Evolutionary conservation across 2,329 filamentous ascomycete species (phyloP).

Genomic region (Fusarium sublunatum): DNA sequence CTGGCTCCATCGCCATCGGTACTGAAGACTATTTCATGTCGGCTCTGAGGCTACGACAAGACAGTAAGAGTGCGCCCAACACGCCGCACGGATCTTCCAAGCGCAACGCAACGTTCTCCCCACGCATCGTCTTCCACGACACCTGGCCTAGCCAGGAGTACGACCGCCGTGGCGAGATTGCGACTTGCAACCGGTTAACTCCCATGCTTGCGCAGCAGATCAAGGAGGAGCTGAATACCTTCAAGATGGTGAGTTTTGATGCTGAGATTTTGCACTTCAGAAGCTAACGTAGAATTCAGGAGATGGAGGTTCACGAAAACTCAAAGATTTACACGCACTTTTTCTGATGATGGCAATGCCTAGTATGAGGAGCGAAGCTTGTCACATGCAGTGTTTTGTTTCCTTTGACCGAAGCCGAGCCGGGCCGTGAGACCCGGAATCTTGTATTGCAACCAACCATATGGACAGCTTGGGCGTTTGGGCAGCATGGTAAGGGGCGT

Average conservation of each 20-base stretch:
- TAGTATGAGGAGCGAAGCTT: conserved; percentile 42
- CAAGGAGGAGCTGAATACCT: conserved; percentile 98
- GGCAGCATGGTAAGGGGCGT: conserved; percentile 71
- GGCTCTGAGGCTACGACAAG: conserved; percentile 76
- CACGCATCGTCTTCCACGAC: conserved; percentile 92
- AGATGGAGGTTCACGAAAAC: conserved; percentile 99
- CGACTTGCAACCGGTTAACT: conserved; percentile 96
- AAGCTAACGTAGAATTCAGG: conserved; percentile 68
- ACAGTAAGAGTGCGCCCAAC: conserved; percentile 82
- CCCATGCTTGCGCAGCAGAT: conserved; percentile 98
- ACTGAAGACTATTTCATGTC: conserved; percentile 92
- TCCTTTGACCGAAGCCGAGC: conserved; percentile 42
- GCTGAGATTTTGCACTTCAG: conserved; percentile 1
- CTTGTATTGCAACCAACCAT: conserved; percentile 64
- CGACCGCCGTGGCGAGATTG: conserved; percentile 93
- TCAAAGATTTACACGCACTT: conserved; percentile 99
- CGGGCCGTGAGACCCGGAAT: conserved; percentile 48
- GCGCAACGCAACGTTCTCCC: conserved; percentile 82
- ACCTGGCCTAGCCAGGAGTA: conserved; percentile 97
- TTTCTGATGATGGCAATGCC: conserved; percentile 75
- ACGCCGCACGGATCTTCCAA: conserved; percentile 77
- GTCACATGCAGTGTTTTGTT: conserved; percentile 44
- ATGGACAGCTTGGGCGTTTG: conserved; percentile 64
- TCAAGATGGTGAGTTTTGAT: conserved; percentile 78
- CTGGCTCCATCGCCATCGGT: conserved; percentile 77